Base-by-base conservation (phyloP, 352 stramenopile species). In the Pythium myriotylum region DNA sequence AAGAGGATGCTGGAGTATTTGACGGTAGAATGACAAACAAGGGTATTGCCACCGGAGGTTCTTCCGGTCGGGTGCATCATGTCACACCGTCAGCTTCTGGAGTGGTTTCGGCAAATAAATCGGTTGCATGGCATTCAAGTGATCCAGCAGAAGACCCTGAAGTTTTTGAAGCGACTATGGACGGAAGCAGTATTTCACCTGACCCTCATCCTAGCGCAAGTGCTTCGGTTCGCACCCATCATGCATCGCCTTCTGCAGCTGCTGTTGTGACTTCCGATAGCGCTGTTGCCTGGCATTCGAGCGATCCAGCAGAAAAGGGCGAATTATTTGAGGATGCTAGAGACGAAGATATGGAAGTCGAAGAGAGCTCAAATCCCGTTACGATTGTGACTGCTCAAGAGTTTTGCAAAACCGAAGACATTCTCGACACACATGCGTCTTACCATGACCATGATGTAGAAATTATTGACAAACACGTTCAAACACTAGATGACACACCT, bases 331-430 rank as follows among this genome's bases (percentile, higher is more conserved):
- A 35, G 10, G 29, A 35, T 35, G 29, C 5, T 35, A 10, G 29
- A 35, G 29, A 35, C 10, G 29, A 62, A 27, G 42, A 54, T 20
- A 62, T 62, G 54, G 29, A 54, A 19, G 53, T 60, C 14, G 53
- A 52, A 27, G 53, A 60, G 8, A 26, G 50, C 24, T 5, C 29
- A 10, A 10, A 5, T 35, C 29, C 29, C 10, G 29, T 35, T 5
- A 35, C 5, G 29, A 35, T 35, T 35, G 29, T 10, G 29, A 35
- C 5, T 10, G 29, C 29, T 35, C 29, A 35, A 35, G 29, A 35
- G 5, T 10, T 35, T 10, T 35, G 29, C 10, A 10, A 35, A 5
- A 35, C 29, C 10, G 10, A 35, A 5, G 29, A 35, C 5, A 10
- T 35, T 10, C n/a, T n/a, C n/a, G n/a, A 35, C 5, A 10, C 29